Base-by-base conservation (phyloP, 345 rosid genomes). In the Excoecaria cochinchinensis region DNA sequence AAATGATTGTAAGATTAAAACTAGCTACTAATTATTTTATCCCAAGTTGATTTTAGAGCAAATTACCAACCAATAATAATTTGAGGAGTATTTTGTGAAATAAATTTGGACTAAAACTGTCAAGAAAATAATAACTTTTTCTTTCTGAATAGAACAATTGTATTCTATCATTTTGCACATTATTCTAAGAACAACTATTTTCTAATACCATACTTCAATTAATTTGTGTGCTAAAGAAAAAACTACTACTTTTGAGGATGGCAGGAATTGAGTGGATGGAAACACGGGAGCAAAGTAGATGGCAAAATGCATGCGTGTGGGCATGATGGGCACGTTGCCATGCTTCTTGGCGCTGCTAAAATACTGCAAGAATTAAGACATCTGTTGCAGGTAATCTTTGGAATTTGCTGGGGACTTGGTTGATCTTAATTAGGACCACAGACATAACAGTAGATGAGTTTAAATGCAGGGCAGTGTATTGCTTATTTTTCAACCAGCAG, bases 401-500 rank as follows among this genome's bases (percentile, higher is more conserved):
- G 5, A 36, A 39, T 40, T 56, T 21, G 22, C 1, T 14, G 40
- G 58, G 2, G 17, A 12, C 52, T 44, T 19, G 8, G 68, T 64
- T 68, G 57, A 25, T 68, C 8, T 68, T 7, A 7, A 22, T 65
- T 31, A 31, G 31, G 31, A 39, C 10, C 6, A 44, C 8, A 44
- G 48, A 10, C 48, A 44, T 6, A 44, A 44, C 1, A 64, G 6
- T 11, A 16, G 48, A 39, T 13, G 38, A 3, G 2, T 71, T 16
- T 57, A 39, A 31, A 61, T 65, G 58, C 76, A 90, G 91, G 95
- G 95, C 38, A 88, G 92, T 3, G 91, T 82, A 0, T 74, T 88
- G 44, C 87, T 90, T 11, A 77, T 90, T 73, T 88, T 87, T 77
- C 95, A 88, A 76, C 95, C 95, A 17, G 95, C 92, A 3, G 95